Conservation (phyloP, 2,329 filamentous ascomycete genomes). For the Talaromyces sp. region DNA sequence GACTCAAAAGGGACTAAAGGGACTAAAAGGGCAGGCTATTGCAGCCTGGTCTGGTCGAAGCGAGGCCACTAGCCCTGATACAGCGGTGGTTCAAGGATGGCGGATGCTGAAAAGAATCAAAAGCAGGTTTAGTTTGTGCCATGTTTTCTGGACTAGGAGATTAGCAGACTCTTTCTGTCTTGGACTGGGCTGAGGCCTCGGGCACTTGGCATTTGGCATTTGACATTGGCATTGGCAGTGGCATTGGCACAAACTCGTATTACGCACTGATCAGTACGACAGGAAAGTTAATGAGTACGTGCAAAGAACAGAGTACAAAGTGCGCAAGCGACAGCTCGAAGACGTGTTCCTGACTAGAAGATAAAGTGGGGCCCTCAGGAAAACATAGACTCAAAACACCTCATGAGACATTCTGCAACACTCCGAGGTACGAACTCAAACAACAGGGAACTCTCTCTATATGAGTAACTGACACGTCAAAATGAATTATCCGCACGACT, state of each 20-base stretch:
- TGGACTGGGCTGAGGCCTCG: not conserved
- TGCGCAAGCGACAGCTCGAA: not conserved
- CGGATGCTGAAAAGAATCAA: not conserved
- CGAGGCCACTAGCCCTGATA: not conserved
- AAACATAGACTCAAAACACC: not conserved
- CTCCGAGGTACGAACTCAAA: not conserved
- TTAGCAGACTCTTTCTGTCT: not conserved
- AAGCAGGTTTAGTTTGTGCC: not conserved
- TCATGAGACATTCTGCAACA: slow-evolving; percentile 5
- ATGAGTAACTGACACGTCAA: not conserved
- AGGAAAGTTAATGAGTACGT: not conserved
- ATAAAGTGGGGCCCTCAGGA: not conserved
- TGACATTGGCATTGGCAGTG: not conserved
- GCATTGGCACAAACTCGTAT: not conserved
- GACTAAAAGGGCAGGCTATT: not conserved
- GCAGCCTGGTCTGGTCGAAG: not conserved
- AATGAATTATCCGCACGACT: not conserved
- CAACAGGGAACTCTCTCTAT: too few relatives aligned
- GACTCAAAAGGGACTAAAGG: not conserved
- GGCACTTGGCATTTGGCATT: not conserved
- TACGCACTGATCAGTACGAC: not conserved
- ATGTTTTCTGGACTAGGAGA: not conserved
- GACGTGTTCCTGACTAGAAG: not conserved
- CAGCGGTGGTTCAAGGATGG: not conserved
- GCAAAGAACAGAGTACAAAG: not conserved